A percentile compares a stretch with the other conserved stretches of the same genome.
Evolutionary conservation across 371 early-diverging fungal genomes (phyloP).

Genomic region (Nematocida sp.): DNA sequence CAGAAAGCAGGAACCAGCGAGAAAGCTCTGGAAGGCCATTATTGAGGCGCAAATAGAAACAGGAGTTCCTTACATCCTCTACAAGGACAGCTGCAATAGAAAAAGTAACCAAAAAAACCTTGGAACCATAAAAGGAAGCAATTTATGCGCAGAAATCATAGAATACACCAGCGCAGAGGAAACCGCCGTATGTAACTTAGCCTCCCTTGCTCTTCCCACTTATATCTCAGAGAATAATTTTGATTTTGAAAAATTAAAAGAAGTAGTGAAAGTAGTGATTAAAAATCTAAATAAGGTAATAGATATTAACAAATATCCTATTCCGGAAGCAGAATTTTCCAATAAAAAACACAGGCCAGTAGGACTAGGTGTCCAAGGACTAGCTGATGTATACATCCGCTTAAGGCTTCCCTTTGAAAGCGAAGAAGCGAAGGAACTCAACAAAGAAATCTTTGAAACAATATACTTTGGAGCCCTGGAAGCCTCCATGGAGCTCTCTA

Average conservation of each 20-base stretch:
- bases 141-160: constrained; percentile 77
- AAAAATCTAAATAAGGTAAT: constrained; percentile 90
- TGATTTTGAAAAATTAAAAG: constrained; percentile 59
- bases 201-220: constrained; percentile 86
- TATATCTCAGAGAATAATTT: constrained; percentile 76
- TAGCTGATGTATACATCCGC: constrained; percentile 91
- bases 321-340: constrained; percentile 76
- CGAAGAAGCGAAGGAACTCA: constrained; percentile 77
- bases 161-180: constrained; percentile 90
- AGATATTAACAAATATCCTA: constrained; percentile 91
- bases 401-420: constrained; percentile 92
- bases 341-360: constrained; percentile 92
- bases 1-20: constrained; percentile 75
- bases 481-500: constrained; percentile 83
- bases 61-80: constrained; percentile 95
- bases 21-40: constrained; percentile 95
- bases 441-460: constrained; percentile 86
- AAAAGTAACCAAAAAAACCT: constrained; percentile 89
- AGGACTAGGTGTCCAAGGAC: constrained; percentile 95
- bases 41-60: constrained; percentile 95
- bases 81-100: constrained; percentile 93
- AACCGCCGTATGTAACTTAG: constrained; percentile 96
- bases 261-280: constrained; percentile 77
- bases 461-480: constrained; percentile 93
- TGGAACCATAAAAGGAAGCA: constrained; percentile 81